Base-by-base conservation (phyloP, 176 grass and related monocot genomes). In the Miscanthus lutarioriparius region DNA sequence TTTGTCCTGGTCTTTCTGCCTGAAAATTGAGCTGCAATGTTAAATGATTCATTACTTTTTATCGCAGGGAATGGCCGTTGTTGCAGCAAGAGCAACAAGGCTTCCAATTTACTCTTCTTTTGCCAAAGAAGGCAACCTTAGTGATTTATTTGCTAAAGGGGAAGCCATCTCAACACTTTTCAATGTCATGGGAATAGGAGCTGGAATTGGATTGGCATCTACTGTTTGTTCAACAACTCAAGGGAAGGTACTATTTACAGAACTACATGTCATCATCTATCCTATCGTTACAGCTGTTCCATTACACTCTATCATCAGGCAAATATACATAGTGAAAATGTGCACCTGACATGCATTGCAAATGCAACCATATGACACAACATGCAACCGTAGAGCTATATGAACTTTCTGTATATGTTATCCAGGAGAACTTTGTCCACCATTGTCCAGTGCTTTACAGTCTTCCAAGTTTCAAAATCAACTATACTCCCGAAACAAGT, bases 71-170 rank as follows among this genome's bases (percentile, higher is more conserved):
- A 92, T 99, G 90, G 97, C 93, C 37, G 90, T 99, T 38, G 93
- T 99, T 80, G 96, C 93, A 71, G 91, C 93, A 27, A 87, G 96
- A 85, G 96, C 93, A 11, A 99, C 93, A 67, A 92, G 96, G 75
- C 82, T 99, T 76, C 93, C 93, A 59, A 96, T 99, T 49, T 99
- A 96, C 90, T 96, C 90, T 22, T 99, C 91, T 76, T 99, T 99
- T 87, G 97, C 97, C 6, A 99, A 94, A 86, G 97, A 99, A 87
- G 93, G 97, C 78, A 99, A 99, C 61, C 88, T 99, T 37, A 99
- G 97, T 65, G 97, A 96, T 79, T 89, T 99, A 72, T 96, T 99
- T 89, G 93, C 97, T 53, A 96, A 96, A 94, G 93, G 96, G 47
- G 96, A 99, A 82, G 91, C 96, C 48, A 99, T 99, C 69, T 96